These are phyloP conservation scores for Aspergillus sp. DNA, from an alignment of 2,329 filamentous ascomycete genomes.

Conservation along the genomic window DNA sequence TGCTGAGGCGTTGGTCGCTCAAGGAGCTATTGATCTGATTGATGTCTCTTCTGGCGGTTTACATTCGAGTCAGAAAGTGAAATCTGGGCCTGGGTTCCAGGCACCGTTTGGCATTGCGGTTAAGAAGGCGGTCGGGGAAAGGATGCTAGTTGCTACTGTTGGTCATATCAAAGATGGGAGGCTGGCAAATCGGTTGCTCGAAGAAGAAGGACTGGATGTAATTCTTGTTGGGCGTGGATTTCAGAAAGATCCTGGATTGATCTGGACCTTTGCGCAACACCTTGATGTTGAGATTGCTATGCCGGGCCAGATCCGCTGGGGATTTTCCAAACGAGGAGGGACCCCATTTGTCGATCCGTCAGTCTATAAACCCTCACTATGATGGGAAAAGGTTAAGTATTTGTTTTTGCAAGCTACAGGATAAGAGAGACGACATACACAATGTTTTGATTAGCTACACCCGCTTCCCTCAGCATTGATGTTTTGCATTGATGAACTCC, in stretches of 20 bases:
- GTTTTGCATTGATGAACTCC: no score
- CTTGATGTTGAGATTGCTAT: slow-evolving; percentile 70
- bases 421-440: no score
- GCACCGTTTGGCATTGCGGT: slow-evolving; percentile 70
- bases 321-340: slow-evolving; percentile 38
- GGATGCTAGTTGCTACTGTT: slow-evolving; percentile 71
- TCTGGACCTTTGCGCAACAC: slow-evolving; percentile 71
- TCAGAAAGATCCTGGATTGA: slow-evolving; percentile 78
- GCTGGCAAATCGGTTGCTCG: slow-evolving; percentile 64
- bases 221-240: slow-evolving; percentile 76
- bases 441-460: no score
- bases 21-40: slow-evolving; percentile 73
- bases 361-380: no score
- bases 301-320: slow-evolving; percentile 70
- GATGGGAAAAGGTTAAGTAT: no score
- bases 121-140: slow-evolving; percentile 70
- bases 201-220: slow-evolving; percentile 62
- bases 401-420: no score
- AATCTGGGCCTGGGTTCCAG: slow-evolving; percentile 67
- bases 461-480: no score
- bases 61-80: slow-evolving; percentile 51
- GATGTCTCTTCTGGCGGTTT: slow-evolving; percentile 81
- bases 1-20: slow-evolving; percentile 66
- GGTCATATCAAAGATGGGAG: slow-evolving; percentile 71
- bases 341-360: no score